Percentiles rank a stretch among this genome's conserved stretches.
Conservation (phyloP, 2,329 filamentous ascomycete species). For the Aspergillus cejpii region DNA sequence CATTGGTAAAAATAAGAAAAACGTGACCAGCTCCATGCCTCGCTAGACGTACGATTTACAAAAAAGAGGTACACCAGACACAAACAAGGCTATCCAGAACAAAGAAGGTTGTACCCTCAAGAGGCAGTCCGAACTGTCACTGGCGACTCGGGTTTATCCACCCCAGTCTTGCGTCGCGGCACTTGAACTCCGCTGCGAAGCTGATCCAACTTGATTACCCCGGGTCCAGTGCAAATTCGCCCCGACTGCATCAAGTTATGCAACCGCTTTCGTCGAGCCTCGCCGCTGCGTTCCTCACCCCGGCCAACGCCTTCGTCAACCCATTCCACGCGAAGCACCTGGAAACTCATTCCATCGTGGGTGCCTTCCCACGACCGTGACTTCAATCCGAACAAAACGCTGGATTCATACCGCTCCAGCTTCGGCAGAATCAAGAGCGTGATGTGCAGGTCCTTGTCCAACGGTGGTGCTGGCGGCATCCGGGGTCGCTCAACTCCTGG, state of each 20-base stretch:
- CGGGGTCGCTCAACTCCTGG: slow-evolving; percentile 26
- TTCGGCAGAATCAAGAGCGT: slow-evolving; percentile 76
- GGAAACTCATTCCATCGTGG: slow-evolving; percentile 86
- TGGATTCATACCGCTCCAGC: slow-evolving; percentile 67
- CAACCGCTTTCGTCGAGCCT: slow-evolving; percentile 46
- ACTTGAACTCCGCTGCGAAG: slow-evolving; percentile 30
- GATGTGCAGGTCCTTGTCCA: slow-evolving; percentile 74
- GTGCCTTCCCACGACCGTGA: slow-evolving; percentile 69
- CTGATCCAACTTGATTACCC: slow-evolving; percentile 31
- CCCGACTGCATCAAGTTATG: slow-evolving; percentile 40
- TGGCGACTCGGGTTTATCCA: slow-evolving; percentile 23
- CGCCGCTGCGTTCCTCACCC: slow-evolving; percentile 42
- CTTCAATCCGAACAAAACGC: slow-evolving; percentile 70
- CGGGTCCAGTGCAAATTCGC: slow-evolving; percentile 38
- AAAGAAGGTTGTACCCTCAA: slow-evolving; percentile 6
- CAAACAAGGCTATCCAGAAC: not conserved
- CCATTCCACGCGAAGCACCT: slow-evolving; percentile 74
- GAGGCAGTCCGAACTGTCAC: slow-evolving; percentile 31
- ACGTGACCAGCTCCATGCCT: slow-evolving; percentile 13
- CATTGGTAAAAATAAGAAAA: slow-evolving; percentile 3
- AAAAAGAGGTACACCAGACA: slow-evolving; percentile 1
- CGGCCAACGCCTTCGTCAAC: slow-evolving; percentile 61
- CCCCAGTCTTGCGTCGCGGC: slow-evolving; percentile 20
- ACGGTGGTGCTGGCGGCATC: slow-evolving; percentile 47
- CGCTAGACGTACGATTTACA: slow-evolving; percentile 15